A percentile compares a stretch with the other conserved stretches of the same genome.
phyloP scores from a whole-genome alignment of 2,329 filamentous ascomycete species.

The Phialophora expanda region DNA sequence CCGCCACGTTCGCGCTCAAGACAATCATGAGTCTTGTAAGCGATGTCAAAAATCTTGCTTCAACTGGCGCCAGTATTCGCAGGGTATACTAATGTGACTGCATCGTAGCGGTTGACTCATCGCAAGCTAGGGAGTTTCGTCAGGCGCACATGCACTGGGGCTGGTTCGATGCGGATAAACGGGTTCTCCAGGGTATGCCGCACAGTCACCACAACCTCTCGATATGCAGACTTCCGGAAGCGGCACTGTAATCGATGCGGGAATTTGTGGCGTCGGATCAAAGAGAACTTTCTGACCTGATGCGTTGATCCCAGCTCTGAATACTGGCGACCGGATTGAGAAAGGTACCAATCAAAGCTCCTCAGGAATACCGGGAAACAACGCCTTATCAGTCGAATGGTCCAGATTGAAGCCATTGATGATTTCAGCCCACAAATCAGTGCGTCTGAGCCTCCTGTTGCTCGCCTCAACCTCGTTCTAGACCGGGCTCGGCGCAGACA shows the following conservation, averaged over 20 bases:
- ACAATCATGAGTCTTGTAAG: constrained; percentile 13
- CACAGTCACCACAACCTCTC: background rate
- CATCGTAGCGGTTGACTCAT: background rate
- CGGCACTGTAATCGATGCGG: constrained; percentile 2
- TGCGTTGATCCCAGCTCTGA: background rate
- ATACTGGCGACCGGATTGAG: background rate
- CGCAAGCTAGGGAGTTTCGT: constrained; percentile 4
- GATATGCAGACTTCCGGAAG: constrained; percentile 1
- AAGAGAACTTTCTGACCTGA: background rate
- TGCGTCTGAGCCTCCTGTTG: constrained; percentile 1
- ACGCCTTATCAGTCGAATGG: background rate
- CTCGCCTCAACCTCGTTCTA: constrained; percentile 1
- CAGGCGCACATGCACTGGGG: background rate
- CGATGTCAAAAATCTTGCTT: constrained; percentile 7
- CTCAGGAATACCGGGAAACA: background rate
- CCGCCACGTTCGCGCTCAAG: background rate
- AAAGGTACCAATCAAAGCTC: background rate
- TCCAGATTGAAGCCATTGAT: background rate
- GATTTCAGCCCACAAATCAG: constrained; percentile 12
- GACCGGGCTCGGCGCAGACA: background rate
- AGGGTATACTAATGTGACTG: background rate
- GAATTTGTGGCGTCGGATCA: constrained; percentile 13
- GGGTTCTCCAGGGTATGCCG: constrained; percentile 1
- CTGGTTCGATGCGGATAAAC: constrained; percentile 4
- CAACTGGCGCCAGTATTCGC: background rate